Percentiles rank a stretch among this genome's conserved stretches.
Evolutionary conservation across 805 yeast species (phyloP).

Genomic region (Yamadazyma tumulicola): DNA sequence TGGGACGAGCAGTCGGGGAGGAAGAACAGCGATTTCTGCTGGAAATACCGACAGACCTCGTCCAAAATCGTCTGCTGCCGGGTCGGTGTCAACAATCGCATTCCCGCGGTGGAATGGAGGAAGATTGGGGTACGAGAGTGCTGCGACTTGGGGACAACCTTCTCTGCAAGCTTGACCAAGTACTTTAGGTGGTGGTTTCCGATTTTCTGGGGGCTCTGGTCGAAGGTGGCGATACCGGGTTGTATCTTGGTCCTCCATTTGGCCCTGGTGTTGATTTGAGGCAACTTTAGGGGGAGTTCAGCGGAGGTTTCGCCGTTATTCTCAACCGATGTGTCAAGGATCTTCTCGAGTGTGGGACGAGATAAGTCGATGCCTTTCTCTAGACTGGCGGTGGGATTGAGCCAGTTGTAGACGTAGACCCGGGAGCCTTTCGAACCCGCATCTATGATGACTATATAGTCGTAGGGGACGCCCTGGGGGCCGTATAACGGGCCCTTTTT

Average conservation of each 20-base stretch:
- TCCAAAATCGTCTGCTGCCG: slow-evolving; percentile 46
- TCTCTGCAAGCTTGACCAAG: slow-evolving; percentile 46
- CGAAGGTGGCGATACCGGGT: slow-evolving; percentile 58
- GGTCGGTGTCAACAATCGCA: slow-evolving; percentile 53
- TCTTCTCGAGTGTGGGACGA: slow-evolving; percentile 3
- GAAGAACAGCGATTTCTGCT: slow-evolving; percentile 45
- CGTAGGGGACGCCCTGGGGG: slow-evolving; percentile 47
- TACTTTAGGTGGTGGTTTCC: slow-evolving; percentile 50
- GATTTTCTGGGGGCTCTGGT: slow-evolving; percentile 44
- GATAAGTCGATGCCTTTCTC: slow-evolving; percentile 16
- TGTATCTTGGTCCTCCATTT: slow-evolving; percentile 50
- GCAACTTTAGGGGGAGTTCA: slow-evolving; percentile 14
- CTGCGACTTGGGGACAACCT: slow-evolving; percentile 57
- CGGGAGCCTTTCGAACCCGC: slow-evolving; percentile 67
- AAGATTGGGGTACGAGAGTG: slow-evolving; percentile 63
- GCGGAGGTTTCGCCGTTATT: slow-evolving; percentile 7
- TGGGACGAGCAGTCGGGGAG: slow-evolving; percentile 62
- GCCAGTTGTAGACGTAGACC: slow-evolving; percentile 58
- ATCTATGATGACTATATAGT: slow-evolving; percentile 59
- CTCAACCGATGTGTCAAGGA: not conserved
- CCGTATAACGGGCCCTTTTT: slow-evolving; percentile 35
- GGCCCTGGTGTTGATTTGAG: slow-evolving; percentile 29
- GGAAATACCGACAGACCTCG: slow-evolving; percentile 49
- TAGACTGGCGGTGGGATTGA: slow-evolving; percentile 34
- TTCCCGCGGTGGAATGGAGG: slow-evolving; percentile 68